Evolutionary conservation across 2,329 filamentous ascomycete species (phyloP), one percentile per base, ranked within the genome.

Genomic region (Alternaria metachromatica): DNA sequence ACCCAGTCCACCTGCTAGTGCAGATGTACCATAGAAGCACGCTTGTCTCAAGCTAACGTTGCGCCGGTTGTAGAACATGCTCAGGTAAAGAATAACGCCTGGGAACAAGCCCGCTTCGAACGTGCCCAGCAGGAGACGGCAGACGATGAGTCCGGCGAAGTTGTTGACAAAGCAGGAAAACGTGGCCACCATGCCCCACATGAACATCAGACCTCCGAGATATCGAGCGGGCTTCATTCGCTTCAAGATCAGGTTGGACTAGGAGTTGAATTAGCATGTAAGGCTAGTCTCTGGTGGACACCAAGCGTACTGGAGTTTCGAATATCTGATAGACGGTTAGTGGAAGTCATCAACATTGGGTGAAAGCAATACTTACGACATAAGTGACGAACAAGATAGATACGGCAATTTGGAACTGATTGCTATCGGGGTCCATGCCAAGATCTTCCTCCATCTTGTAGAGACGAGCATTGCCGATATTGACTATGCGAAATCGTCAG

Each of bases 1-100:
- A 6, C 86, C 86, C 41, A 88, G 85, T 7, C 85, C 85, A 5
- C 86, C 86, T 4, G 86, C 83, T 58, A 87, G 82, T 28, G 82
- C 84, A 3, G 84, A 83, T 5, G 85, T 82, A 4, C 82, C 84
- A n/a, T 86, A 84, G 72, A 87, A 86, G 59, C 86, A 84, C 1
- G 85, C 85, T 5, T 73, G 68, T 33, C 86, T 80, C 59, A 86
- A 83, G 8, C 86, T 81, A 80, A 85, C 75, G 84, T 87, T 71
- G n/a, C 60, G 62, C 44, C 69, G 71, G 46, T 74, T 73, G 60
- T 76, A 76, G 26, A 73, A 76, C 64, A 72, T 76, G 3, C 64
- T 71, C 7, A 76, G 56, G 28, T 75, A 76, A 1, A 75, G 64
- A 33, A 72, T 73, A 3, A 76, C 64, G 5, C 72, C 71, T 4